phyloP scores from a whole-genome alignment of 176 grass and related monocot species.

The Oryza coarctata region DNA sequence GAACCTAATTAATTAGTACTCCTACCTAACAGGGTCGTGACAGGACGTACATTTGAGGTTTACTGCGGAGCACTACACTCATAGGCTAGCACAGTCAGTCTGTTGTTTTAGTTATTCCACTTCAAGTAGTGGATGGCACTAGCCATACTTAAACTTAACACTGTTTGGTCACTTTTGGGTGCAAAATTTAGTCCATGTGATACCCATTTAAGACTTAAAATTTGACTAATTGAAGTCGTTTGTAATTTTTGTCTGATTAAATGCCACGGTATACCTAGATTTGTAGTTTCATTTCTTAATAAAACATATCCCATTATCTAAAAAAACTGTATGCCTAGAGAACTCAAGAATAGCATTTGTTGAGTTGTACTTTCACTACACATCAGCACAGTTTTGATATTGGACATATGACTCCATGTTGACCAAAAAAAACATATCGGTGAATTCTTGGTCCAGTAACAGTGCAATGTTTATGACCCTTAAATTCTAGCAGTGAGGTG shows the following conservation, averaged over 20 bases:
- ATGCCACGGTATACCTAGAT: not conserved
- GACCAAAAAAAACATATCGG: constrained; percentile 25
- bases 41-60: not conserved
- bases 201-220: not conserved
- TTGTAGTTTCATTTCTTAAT: not conserved
- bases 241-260: not conserved
- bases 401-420: not conserved
- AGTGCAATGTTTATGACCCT: constrained; percentile 25
- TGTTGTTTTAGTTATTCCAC: not conserved
- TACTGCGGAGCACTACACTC: constrained; percentile 10
- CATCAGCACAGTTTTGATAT: not conserved
- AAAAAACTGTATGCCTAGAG: not conserved
- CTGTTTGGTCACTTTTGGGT: not conserved
- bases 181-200: not conserved
- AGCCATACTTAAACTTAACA: not conserved
- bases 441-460: constrained; percentile 31
- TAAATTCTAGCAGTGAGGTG: constrained; percentile 41
- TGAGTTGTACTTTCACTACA: not conserved
- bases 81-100: not conserved
- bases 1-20: not conserved
- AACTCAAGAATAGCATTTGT: not conserved
- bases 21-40: constrained; percentile 26
- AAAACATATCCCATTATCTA: not conserved
- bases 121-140: constrained; percentile 2
- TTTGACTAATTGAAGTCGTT: not conserved